Percentiles rank a stretch among this genome's conserved stretches.
These are phyloP conservation scores for Clavispora asparagi DNA, from an alignment of 805 yeast genomes.

Conservation along the genomic window DNA sequence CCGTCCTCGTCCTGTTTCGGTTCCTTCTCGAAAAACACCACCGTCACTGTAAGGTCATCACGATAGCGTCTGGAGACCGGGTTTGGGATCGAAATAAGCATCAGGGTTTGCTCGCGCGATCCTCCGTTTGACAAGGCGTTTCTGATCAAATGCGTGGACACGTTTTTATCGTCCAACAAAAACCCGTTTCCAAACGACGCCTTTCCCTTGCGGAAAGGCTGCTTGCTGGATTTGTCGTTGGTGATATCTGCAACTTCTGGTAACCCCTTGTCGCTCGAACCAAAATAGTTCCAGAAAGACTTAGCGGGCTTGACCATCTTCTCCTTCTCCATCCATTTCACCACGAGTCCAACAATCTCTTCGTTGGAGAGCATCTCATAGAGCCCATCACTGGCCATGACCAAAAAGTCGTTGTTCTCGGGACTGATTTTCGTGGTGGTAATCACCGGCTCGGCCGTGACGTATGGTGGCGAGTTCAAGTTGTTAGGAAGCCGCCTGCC, in stretches of 20 bases:
- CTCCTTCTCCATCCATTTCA: conserved; percentile 84
- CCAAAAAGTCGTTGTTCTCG: conserved; percentile 74
- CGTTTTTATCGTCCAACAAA: conserved; percentile 77
- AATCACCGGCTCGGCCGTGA: conserved; percentile 92
- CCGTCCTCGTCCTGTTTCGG: conserved; percentile 40
- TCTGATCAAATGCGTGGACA: conserved; percentile 87
- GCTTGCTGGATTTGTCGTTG: conserved; percentile 56
- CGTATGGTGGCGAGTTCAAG: conserved; percentile 89
- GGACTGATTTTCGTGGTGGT: conserved; percentile 75
- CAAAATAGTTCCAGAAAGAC: conserved; percentile 42
- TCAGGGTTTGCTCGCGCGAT: conserved; percentile 78
- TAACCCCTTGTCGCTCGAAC: conserved; percentile 42
- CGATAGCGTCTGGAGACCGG: conserved; percentile 89
- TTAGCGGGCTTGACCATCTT: conserved; percentile 51
- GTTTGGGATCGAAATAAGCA: conserved; percentile 84
- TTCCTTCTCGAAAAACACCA: conserved; percentile 80
- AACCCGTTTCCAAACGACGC: conserved; percentile 33
- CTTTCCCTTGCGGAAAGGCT: conserved; percentile 61
- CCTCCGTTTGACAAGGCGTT: conserved; percentile 89
- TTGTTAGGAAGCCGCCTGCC: conserved; percentile 73
- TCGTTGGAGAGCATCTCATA: conserved; percentile 89
- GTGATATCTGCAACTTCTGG: conserved; percentile 65
- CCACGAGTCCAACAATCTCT: conserved; percentile 88
- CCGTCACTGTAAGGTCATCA: conserved; percentile 95
- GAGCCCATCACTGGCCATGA: conserved; percentile 90